phyloP scores from a whole-genome alignment of 2,329 filamentous ascomycete species.

The Blastomyces gilchristii region DNA sequence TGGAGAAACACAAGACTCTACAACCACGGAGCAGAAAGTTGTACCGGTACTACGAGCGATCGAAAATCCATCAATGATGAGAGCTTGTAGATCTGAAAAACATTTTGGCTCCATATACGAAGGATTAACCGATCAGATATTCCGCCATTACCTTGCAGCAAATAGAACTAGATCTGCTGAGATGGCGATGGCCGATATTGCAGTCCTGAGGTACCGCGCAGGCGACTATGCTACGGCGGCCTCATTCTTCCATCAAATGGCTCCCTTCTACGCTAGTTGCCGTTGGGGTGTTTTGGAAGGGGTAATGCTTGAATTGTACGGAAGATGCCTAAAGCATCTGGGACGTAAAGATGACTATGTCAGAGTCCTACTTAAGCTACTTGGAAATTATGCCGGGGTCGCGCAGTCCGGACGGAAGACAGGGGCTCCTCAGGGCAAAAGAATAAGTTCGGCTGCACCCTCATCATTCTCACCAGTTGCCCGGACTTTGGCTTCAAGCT shows the following conservation, averaged over 20 bases:
- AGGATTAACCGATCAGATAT: conserved; percentile 70
- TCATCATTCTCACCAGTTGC: conserved; percentile 19
- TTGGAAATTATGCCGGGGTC: conserved; percentile 29
- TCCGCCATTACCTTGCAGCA: conserved; percentile 72
- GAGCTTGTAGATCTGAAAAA: conserved; percentile 51
- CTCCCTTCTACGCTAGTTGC: conserved; percentile 65
- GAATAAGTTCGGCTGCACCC: conserved; percentile 19
- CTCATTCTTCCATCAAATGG: conserved; percentile 65
- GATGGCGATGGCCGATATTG: conserved; percentile 71
- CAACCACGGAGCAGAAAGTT: background rate
- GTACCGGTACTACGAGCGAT: conserved; percentile 36
- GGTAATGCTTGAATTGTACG: conserved; percentile 76
- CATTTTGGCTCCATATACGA: conserved; percentile 61
- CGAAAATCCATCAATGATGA: conserved; percentile 47
- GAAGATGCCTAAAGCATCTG: conserved; percentile 67
- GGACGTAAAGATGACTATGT: conserved; percentile 70
- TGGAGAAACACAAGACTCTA: conserved; percentile 18
- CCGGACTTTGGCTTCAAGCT: conserved; percentile 22
- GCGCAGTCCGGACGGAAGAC: conserved; percentile 27
- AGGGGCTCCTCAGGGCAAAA: conserved; percentile 8
- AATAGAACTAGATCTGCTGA: conserved; percentile 69
- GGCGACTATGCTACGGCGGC: conserved; percentile 65
- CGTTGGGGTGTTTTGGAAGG: conserved; percentile 73
- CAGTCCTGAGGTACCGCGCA: conserved; percentile 67
- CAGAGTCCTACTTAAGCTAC: conserved; percentile 60